These are phyloP conservation scores for Xylaria intraflava DNA, from an alignment of 495 filamentous ascomycete genomes.

Conservation along the genomic window DNA sequence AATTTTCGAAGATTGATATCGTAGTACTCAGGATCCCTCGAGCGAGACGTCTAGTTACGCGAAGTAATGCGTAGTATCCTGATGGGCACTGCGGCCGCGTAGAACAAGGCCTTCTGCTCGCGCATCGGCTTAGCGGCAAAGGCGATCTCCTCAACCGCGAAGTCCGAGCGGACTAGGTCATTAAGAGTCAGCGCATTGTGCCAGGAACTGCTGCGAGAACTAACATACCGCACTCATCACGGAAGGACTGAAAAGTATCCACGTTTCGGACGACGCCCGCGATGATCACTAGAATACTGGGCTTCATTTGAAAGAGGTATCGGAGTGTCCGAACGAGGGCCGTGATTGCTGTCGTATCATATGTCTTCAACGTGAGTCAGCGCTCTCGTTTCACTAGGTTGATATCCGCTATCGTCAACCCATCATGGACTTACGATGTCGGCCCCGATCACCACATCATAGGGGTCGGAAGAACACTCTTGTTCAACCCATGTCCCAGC, in stretches of 20 bases:
- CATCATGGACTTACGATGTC: conserved; percentile 32
- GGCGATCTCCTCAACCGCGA: conserved; percentile 36
- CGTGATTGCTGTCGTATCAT: conserved; percentile 28
- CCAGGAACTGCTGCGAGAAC: not conserved
- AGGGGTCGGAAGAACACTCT: conserved; percentile 15
- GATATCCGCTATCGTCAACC: not conserved
- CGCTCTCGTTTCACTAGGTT: not conserved
- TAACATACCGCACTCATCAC: conserved; percentile 26
- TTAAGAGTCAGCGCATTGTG: not conserved
- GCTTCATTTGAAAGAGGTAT: conserved; percentile 24
- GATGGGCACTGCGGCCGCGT: conserved; percentile 47
- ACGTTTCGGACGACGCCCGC: conserved; percentile 31
- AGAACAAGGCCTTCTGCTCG: conserved; percentile 53
- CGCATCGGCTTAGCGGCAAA: conserved; percentile 39
- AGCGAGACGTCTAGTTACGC: no score
- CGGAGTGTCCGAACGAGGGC: conserved; percentile 29
- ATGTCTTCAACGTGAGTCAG: conserved; percentile 17
- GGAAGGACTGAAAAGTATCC: conserved; percentile 29
- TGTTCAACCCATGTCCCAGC: conserved; percentile 19
- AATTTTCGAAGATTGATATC: no score
- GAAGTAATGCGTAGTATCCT: conserved; percentile 28
- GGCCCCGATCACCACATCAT: conserved; percentile 35
- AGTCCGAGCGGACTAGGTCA: conserved; percentile 27
- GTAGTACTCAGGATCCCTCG: no score
- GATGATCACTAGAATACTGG: conserved; percentile 26